Base-by-base conservation (phyloP, 805 yeast species). In the Metschnikowia gruessii region DNA sequence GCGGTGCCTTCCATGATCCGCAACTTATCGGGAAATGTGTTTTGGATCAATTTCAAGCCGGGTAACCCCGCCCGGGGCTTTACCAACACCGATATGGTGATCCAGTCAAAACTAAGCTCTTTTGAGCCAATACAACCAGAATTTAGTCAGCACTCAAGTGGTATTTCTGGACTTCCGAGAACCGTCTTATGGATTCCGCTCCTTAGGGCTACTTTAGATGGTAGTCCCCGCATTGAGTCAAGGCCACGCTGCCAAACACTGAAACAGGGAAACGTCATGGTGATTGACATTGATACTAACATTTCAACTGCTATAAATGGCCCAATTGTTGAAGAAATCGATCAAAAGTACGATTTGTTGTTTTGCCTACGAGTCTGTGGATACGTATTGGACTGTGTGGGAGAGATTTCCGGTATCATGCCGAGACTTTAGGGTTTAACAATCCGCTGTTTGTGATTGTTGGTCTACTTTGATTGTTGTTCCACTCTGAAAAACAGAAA, bases 121-220 rank as follows among this genome's bases (percentile, higher is more conserved):
- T 43, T 44, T 21, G 28, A 28, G 40, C 35, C 31, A 11, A 24
- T 22, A 4, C 11, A 8, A 10, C 24, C 37, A 16, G n/a, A 13
- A 2, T 2, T 17, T 13, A 28, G 12, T 4, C 7, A 28, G 8
- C 15, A 1, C 10, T 12, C 29, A 12, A 18, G 6, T 11, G 3
- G 2, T 2, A 19, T 11, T n/a, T 22, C 13, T 10, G 31, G 11
- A 13, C 12, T 38, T 6, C 50, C 53, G 22, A 17, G 32, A 19
- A 17, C 47, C 10, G 35, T 46, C 17, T 43, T 60, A 16, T 60
- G 63, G 63, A 40, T 60, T 15, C 63, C 63, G 2, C 40, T 26
- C 33, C 45, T 57, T 37, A 40, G 40, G 32, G 53, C 56, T 5
- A 18, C 34, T 5, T 37, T 49, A 5, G 52, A n/a, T n/a, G n/a